Conservation (phyloP, 2,329 filamentous ascomycete species). For the Thielaviopsis musarum region DNA sequence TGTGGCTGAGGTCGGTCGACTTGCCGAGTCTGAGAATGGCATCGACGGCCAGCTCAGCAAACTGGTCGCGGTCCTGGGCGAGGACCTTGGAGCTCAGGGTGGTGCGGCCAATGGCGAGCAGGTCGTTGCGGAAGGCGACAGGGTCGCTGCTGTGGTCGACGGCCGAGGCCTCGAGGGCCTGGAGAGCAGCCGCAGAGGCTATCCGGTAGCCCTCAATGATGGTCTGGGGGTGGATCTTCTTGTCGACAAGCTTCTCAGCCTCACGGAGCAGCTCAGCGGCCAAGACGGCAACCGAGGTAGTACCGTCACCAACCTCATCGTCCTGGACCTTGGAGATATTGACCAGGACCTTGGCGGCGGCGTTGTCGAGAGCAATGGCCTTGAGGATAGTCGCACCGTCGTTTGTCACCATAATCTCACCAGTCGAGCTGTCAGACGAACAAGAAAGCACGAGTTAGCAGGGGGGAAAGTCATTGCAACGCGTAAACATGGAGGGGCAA, state of each 20-base stretch:
- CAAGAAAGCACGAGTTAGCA: conserved; percentile 9
- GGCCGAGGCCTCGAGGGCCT: conserved; percentile 66
- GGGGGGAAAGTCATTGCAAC: neutral
- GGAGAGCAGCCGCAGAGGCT: conserved; percentile 76
- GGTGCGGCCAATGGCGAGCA: conserved; percentile 79
- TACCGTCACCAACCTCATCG: conserved; percentile 95
- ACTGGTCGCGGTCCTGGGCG: conserved; percentile 83
- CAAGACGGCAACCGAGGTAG: conserved; percentile 91
- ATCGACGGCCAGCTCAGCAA: conserved; percentile 75
- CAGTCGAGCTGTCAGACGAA: conserved; percentile 52
- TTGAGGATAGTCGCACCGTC: conserved; percentile 97
- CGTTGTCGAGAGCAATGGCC: conserved; percentile 95
- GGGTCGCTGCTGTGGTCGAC: conserved; percentile 78
- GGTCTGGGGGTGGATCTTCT: conserved; percentile 97
- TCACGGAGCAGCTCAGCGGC: conserved; percentile 90
- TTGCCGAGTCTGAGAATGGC: conserved; percentile 80
- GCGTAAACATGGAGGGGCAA: neutral
- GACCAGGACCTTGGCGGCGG: conserved; percentile 92
- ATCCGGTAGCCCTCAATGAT: conserved; percentile 99
- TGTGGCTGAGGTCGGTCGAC: conserved; percentile 87
- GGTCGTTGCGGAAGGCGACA: conserved; percentile 73
- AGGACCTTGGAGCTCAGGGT: conserved; percentile 96
- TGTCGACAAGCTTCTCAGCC: conserved; percentile 90
- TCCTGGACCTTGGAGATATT: conserved; percentile 99
- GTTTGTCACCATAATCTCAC: conserved; percentile 96